Conservation (phyloP, 495 filamentous ascomycete species). For the Penicillium parvum region DNA sequence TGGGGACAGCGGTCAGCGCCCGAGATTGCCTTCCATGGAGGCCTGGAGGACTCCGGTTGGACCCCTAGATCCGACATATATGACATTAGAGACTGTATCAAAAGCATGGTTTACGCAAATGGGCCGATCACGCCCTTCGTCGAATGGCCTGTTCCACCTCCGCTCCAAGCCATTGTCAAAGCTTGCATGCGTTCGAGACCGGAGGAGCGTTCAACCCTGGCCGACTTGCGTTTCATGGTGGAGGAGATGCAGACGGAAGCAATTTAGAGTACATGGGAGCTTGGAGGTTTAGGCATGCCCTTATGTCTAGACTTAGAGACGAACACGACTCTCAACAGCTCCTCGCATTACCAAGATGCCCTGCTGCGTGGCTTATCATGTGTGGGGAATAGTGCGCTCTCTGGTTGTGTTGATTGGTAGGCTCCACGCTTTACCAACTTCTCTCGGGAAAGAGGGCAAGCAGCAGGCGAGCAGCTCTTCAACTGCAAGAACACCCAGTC, state of each 20-base stretch:
- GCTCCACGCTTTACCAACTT: too few relatives aligned
- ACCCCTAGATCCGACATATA: background rate
- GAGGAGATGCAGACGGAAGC: background rate
- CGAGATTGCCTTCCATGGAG: background rate
- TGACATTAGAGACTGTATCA: background rate
- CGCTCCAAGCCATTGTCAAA: slow-evolving; percentile 2
- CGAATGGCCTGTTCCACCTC: slow-evolving; percentile 1
- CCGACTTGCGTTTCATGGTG: background rate
- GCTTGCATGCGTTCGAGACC: background rate
- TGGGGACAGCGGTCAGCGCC: slow-evolving; percentile 1
- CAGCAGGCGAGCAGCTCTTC: too few relatives aligned
- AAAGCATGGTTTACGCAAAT: slow-evolving; percentile 2
- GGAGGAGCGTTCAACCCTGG: background rate
- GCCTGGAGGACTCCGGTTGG: background rate
- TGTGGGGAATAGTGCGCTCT: too few relatives aligned
- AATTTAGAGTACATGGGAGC: too few relatives aligned
- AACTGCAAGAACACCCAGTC: too few relatives aligned
- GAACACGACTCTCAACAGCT: too few relatives aligned
- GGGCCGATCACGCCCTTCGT: background rate
- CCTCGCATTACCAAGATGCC: too few relatives aligned
- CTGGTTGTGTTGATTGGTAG: too few relatives aligned
- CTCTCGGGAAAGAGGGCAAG: too few relatives aligned
- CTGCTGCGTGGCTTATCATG: too few relatives aligned
- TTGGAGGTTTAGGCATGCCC: too few relatives aligned
- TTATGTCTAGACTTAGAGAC: too few relatives aligned